Evolutionary conservation across 371 early-diverging fungal species (phyloP).

Genomic region (Mortierella sp.): DNA sequence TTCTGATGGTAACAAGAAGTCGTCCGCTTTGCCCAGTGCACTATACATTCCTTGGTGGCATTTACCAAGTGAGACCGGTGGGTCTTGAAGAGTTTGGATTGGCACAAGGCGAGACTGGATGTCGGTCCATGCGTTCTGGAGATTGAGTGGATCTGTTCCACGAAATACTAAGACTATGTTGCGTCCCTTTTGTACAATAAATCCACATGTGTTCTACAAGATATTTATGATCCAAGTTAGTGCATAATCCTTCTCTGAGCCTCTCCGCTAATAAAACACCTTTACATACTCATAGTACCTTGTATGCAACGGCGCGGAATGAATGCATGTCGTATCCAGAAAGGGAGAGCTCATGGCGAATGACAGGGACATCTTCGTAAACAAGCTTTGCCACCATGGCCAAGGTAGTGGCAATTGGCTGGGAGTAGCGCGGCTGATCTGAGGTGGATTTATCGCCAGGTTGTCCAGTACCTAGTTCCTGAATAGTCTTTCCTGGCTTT

Average conservation of each 20-base stretch:
- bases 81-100: conserved; percentile 57
- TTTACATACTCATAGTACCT: conserved; percentile 48
- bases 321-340: conserved; percentile 71
- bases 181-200: conserved; percentile 70
- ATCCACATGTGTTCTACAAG: conserved; percentile 70
- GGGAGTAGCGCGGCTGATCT: conserved; percentile 60
- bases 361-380: conserved; percentile 68
- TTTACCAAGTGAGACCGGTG: conserved; percentile 66
- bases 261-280: background rate
- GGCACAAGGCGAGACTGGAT: conserved; percentile 60
- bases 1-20: conserved; percentile 40
- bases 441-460: background rate
- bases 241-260: background rate
- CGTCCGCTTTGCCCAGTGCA: conserved; percentile 66
- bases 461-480: background rate
- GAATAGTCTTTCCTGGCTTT: too few species aligned
- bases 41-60: conserved; percentile 73
- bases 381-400: conserved; percentile 68
- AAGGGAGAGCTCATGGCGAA: conserved; percentile 65
- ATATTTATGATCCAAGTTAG: background rate
- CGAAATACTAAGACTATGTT: conserved; percentile 72
- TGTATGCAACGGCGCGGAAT: conserved; percentile 69
- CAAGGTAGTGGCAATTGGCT: conserved; percentile 66
- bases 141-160: conserved; percentile 73
- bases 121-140: conserved; percentile 72